A percentile compares a stretch with the other conserved stretches of the same genome.
phyloP scores from a whole-genome alignment of 2,329 filamentous ascomycete genomes.

The Corinectria fuckeliana region DNA sequence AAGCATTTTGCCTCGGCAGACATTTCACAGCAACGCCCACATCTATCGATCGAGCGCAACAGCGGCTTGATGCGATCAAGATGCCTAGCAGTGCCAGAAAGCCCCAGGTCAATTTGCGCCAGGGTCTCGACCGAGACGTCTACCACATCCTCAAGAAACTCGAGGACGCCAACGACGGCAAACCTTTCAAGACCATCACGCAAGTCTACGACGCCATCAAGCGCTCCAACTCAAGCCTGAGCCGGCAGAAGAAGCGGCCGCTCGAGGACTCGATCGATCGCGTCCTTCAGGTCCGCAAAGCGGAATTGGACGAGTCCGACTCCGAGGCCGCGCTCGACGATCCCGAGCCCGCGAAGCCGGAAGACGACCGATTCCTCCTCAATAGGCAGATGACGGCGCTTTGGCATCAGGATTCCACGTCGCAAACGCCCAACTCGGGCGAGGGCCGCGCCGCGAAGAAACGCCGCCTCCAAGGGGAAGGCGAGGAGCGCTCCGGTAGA shows the following conservation, averaged over 20 bases:
- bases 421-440: slow-evolving; percentile 4
- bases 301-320: slow-evolving; percentile 64
- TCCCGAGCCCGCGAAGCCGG: slow-evolving; percentile 40
- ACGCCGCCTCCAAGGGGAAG: slow-evolving; percentile 40
- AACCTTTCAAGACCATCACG: slow-evolving; percentile 56
- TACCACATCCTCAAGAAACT: slow-evolving; percentile 82
- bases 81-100: slow-evolving; percentile 33
- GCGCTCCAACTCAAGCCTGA: slow-evolving; percentile 84
- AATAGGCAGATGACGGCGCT: slow-evolving; percentile 52
- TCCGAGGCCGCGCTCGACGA: slow-evolving; percentile 57
- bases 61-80: not conserved
- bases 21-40: slow-evolving; percentile 2
- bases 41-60: not conserved
- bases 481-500: slow-evolving; percentile 31
- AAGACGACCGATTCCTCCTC: slow-evolving; percentile 48
- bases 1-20: not conserved
- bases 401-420: slow-evolving; percentile 42
- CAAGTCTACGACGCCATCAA: slow-evolving; percentile 81
- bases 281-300: slow-evolving; percentile 75
- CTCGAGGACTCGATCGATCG: slow-evolving; percentile 87
- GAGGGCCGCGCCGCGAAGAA: slow-evolving; percentile 43
- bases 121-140: slow-evolving; percentile 69
- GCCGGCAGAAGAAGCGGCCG: slow-evolving; percentile 79
- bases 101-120: slow-evolving; percentile 30
- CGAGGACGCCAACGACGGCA: slow-evolving; percentile 67